Evolutionary conservation across 257 asterid species (phyloP).

Genomic region (Solanum corneliomulleri): DNA sequence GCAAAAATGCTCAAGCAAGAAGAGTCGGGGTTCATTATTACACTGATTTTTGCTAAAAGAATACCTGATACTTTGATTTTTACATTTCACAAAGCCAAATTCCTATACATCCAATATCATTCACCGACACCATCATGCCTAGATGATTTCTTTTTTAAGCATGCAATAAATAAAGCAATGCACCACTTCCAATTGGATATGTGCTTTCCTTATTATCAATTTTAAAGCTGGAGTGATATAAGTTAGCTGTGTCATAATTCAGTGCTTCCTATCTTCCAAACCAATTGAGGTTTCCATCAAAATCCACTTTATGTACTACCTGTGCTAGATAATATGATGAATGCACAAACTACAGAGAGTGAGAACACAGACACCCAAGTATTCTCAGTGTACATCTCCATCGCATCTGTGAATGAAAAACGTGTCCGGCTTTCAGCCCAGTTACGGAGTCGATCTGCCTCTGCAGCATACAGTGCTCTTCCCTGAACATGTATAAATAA

Average conservation of each 20-base stretch:
- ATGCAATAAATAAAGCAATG: not conserved
- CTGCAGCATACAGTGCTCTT: conserved; percentile 77
- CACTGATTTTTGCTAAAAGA: not conserved
- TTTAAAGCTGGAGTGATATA: not conserved
- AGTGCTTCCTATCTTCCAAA: not conserved
- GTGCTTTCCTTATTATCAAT: not conserved
- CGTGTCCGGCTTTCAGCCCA: conserved; percentile 98
- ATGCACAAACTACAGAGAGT: conserved; percentile 89
- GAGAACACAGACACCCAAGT: conserved; percentile 96
- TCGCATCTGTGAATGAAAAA: conserved; percentile 86
- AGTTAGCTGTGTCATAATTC: not conserved
- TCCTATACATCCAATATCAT: not conserved
- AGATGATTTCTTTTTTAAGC: not conserved
- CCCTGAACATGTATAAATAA: conserved; percentile 26
- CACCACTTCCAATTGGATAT: not conserved
- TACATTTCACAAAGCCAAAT: not conserved
- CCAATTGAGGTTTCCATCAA: not conserved
- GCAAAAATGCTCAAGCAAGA: too few species aligned
- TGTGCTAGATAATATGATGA: conserved; percentile 86
- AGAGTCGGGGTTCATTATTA: not conserved
- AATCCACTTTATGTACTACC: conserved; percentile 40
- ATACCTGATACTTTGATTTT: not conserved
- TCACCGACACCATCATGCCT: not conserved
- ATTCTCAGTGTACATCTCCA: conserved; percentile 93
- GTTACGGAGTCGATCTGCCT: conserved; percentile 92